phyloP scores from a whole-genome alignment of 192 early-diverging fungal genomes.

The Umbelopsis isabellina region DNA sequence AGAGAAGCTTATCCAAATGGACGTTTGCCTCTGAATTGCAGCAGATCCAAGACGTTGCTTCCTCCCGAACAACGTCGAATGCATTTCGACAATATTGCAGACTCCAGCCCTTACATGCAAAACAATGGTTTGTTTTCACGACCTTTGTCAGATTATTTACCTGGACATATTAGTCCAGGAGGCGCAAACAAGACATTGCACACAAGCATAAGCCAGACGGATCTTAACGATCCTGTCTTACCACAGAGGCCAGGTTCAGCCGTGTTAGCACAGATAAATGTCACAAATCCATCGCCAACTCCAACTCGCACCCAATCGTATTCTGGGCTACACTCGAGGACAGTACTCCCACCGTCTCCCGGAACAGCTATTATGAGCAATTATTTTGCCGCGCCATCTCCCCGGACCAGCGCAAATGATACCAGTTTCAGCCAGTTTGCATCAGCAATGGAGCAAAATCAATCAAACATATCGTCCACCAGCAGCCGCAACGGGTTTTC shows the following conservation, averaged over 20 bases:
- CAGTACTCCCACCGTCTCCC: background rate
- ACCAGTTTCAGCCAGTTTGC: background rate
- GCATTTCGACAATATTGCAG: conserved; percentile 1
- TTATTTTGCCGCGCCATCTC: background rate
- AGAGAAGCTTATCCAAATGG: conserved; percentile 63
- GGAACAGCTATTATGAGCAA: background rate
- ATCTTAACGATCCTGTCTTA: background rate
- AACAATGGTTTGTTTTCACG: background rate
- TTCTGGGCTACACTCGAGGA: background rate
- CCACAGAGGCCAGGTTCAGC: conserved; percentile 12
- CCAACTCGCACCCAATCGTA: conserved; percentile 4
- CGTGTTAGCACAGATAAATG: background rate
- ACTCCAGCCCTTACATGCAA: background rate
- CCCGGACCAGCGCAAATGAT: background rate
- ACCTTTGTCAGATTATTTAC: background rate
- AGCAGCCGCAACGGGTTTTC: background rate
- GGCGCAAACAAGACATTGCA: background rate
- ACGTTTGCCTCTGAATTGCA: conserved; percentile 45
- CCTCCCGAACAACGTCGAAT: conserved; percentile 17
- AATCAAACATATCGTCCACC: background rate
- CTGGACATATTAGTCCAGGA: background rate
- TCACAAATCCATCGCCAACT: background rate
- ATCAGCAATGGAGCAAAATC: background rate
- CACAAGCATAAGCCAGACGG: background rate
- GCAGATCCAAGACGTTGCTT: conserved; percentile 40